These are phyloP conservation scores for Ascochyta koolunga DNA, from an alignment of 2,329 filamentous ascomycete genomes.

Conservation along the genomic window DNA sequence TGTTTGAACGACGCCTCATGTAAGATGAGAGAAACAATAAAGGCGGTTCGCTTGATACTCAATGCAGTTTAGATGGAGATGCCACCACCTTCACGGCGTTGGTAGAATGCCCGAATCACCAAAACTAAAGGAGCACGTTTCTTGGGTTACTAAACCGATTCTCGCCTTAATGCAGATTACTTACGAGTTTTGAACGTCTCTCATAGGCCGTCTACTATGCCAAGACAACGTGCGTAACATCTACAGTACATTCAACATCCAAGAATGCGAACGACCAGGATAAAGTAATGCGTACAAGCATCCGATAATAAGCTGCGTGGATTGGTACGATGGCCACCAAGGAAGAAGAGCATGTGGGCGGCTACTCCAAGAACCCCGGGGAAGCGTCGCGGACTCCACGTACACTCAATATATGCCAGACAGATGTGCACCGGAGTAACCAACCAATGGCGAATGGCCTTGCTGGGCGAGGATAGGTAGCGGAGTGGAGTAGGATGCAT, in stretches of 20 bases:
- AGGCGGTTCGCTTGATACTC: constrained; percentile 3
- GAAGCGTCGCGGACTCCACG: not conserved
- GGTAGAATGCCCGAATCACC: not conserved
- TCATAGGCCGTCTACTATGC: too few species aligned
- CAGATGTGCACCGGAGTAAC: not conserved
- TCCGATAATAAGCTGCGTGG: not conserved
- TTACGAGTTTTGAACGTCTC: not conserved
- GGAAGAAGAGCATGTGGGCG: not conserved
- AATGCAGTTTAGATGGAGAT: not conserved
- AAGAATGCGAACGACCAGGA: not conserved
- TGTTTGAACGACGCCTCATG: constrained; percentile 7
- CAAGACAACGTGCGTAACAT: not conserved
- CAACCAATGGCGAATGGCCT: not conserved
- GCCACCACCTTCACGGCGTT: not conserved
- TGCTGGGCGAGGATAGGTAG: not conserved
- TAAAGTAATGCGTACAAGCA: too few species aligned
- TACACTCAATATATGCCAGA: constrained; percentile 3
- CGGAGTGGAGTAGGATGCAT: not conserved
- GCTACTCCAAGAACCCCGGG: constrained; percentile 1
- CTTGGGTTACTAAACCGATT: not conserved
- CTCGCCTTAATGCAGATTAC: not conserved
- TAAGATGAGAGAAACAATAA: constrained; percentile 4
- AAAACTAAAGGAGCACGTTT: too few species aligned
- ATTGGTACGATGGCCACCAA: constrained; percentile 1
- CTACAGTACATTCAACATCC: not conserved